Evolutionary conservation across 345 rosid species (phyloP).

Genomic region (Gossypium stocksii): DNA sequence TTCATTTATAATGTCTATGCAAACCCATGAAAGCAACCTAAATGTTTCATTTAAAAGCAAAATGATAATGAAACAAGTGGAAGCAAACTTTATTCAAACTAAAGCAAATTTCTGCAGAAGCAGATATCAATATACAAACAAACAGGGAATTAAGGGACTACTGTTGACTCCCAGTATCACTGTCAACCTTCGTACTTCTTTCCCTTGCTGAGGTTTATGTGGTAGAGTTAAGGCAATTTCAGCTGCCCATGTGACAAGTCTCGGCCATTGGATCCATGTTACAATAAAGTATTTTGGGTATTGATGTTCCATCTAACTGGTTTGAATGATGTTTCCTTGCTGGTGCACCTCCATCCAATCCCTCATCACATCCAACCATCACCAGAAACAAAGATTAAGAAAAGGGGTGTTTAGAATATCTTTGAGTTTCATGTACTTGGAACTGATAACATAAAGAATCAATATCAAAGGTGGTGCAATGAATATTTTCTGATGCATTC

Average conservation of each 20-base stretch:
- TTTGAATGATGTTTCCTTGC: background rate
- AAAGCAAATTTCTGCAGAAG: background rate
- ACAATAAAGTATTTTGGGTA: too few relatives aligned
- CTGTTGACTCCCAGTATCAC: background rate
- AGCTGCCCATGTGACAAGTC: background rate
- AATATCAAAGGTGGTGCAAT: background rate
- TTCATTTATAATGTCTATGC: background rate
- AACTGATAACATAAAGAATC: background rate
- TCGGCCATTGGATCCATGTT: background rate
- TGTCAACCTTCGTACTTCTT: background rate
- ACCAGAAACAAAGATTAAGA: background rate
- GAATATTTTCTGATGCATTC: background rate
- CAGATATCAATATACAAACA: background rate
- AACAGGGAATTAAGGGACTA: background rate
- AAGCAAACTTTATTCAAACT: background rate
- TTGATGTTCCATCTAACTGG: background rate
- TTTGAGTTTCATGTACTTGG: background rate
- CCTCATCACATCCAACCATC: background rate
- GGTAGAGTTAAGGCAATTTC: background rate
- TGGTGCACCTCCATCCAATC: background rate
- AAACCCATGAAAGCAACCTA: background rate
- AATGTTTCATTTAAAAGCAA: background rate
- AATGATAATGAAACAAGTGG: background rate
- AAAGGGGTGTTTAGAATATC: background rate
- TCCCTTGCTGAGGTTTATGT: background rate